phyloP scores from a whole-genome alignment of 805 yeast genomes.

The Zygoascus bituminiphila region DNA sequence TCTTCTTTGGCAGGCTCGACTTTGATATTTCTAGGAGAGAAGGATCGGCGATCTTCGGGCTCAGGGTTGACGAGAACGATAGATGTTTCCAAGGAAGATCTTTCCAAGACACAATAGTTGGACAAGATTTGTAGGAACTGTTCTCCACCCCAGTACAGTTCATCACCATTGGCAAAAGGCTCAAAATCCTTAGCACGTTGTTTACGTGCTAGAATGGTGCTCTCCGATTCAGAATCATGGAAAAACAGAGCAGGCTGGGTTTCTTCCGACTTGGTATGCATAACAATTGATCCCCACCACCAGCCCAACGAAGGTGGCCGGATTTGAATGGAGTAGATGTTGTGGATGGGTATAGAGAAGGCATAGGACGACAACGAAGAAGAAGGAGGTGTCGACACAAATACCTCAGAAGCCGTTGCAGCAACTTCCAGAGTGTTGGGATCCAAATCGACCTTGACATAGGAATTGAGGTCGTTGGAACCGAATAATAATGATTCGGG shows the following conservation, averaged over 20 bases:
- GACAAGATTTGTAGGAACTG: constrained; percentile 55
- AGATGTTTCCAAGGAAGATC: constrained; percentile 62
- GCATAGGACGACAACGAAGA: constrained; percentile 55
- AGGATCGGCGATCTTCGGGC: constrained; percentile 52
- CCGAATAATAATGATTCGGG: constrained; percentile 41
- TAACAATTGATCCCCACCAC: constrained; percentile 84
- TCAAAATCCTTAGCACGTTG: constrained; percentile 58
- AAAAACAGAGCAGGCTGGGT: constrained; percentile 80
- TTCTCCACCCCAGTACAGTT: constrained; percentile 86
- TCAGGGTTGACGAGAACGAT: constrained; percentile 75
- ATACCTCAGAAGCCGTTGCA: constrained; percentile 15
- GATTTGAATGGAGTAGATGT: constrained; percentile 70
- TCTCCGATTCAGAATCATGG: constrained; percentile 82
- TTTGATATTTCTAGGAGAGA: constrained; percentile 38
- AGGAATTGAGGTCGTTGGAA: constrained; percentile 39
- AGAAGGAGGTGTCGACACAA: constrained; percentile 44
- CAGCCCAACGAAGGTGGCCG: constrained; percentile 78
- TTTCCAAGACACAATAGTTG: constrained; percentile 52
- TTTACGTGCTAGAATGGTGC: constrained; percentile 56
- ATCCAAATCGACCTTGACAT: constrained; percentile 44
- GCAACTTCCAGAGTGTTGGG: constrained; percentile 11
- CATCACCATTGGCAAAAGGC: constrained; percentile 49
- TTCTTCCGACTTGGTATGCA: constrained; percentile 55
- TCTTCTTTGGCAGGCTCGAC: constrained; percentile 25
- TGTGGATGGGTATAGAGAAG: constrained; percentile 52